phyloP scores from a whole-genome alignment of 345 rosid genomes.

The Citrus trifoliata region DNA sequence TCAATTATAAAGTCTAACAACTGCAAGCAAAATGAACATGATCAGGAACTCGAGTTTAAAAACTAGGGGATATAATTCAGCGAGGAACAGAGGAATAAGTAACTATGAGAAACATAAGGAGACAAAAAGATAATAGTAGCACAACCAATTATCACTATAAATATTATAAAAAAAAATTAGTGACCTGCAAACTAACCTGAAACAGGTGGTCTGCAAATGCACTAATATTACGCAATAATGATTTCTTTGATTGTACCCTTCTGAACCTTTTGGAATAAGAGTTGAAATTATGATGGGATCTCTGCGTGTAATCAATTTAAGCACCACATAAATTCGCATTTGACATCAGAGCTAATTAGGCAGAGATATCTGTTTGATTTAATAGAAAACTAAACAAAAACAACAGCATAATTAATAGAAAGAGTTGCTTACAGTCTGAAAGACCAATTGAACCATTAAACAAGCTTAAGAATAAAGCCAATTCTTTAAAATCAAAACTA shows the following conservation, averaged over 20 bases:
- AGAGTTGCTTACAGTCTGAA: neutral
- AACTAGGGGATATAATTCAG: too few species aligned
- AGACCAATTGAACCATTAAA: neutral
- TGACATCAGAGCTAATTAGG: neutral
- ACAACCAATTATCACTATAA: neutral
- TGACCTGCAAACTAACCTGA: slow-evolving; percentile 36
- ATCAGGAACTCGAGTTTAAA: neutral
- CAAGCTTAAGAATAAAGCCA: neutral
- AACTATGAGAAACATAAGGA: neutral
- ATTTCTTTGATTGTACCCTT: slow-evolving; percentile 42
- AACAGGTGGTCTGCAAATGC: slow-evolving; percentile 51
- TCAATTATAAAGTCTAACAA: neutral
- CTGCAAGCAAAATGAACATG: neutral
- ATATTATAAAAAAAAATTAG: neutral
- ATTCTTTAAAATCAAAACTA: slow-evolving; percentile 1
- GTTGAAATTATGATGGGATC: slow-evolving; percentile 15
- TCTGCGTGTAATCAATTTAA: slow-evolving; percentile 24
- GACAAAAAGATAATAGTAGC: neutral
- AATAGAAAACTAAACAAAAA: neutral
- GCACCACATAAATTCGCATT: slow-evolving; percentile 5
- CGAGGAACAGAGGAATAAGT: neutral
- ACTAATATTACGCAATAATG: slow-evolving; percentile 41
- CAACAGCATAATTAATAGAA: neutral
- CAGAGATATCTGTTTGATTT: neutral
- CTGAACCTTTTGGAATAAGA: slow-evolving; percentile 41